phyloP scores from a whole-genome alignment of 1,284 basidiomycete species.

The Trametes hirsuta region DNA sequence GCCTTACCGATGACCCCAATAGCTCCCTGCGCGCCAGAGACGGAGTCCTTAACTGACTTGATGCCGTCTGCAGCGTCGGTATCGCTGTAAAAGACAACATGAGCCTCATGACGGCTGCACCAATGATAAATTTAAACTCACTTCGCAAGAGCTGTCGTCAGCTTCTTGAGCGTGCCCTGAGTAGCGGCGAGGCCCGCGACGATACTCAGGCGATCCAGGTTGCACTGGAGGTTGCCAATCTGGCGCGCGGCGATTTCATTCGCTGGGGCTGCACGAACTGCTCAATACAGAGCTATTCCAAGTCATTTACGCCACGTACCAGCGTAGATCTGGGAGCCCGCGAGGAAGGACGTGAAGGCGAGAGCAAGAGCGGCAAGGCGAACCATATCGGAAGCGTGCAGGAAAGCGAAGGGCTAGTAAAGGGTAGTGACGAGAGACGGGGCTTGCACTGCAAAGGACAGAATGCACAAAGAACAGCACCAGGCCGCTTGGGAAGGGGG shows the following conservation, averaged over 20 bases:
- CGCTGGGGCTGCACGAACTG: conserved; percentile 7
- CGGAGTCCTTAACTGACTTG: conserved; percentile 31
- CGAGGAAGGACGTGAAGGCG: conserved; percentile 18
- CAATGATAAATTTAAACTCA: neutral
- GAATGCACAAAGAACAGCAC: conserved; percentile 1
- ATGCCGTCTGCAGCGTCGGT: conserved; percentile 28
- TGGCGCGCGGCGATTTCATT: conserved; percentile 29
- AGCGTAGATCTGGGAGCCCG: conserved; percentile 17
- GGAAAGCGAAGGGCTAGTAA: neutral
- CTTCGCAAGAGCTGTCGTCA: conserved; percentile 24
- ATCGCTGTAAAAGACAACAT: conserved; percentile 30
- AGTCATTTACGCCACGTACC: conserved; percentile 2
- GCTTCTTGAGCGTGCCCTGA: conserved; percentile 34
- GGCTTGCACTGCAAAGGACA: conserved; percentile 3
- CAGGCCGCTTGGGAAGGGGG: neutral
- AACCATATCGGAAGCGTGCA: conserved; percentile 5
- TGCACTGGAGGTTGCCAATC: conserved; percentile 40
- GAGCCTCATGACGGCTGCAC: neutral
- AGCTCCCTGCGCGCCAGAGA: conserved; percentile 37
- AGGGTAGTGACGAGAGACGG: neutral
- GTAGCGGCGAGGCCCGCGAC: conserved; percentile 35
- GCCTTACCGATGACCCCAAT: conserved; percentile 40
- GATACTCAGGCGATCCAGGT: conserved; percentile 38
- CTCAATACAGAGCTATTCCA: too few species aligned
- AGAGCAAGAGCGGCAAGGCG: conserved; percentile 17